Evolutionary conservation across 805 yeast species (phyloP), one percentile per base, ranked within the genome.

Genomic region (Myxozyma udenii): DNA sequence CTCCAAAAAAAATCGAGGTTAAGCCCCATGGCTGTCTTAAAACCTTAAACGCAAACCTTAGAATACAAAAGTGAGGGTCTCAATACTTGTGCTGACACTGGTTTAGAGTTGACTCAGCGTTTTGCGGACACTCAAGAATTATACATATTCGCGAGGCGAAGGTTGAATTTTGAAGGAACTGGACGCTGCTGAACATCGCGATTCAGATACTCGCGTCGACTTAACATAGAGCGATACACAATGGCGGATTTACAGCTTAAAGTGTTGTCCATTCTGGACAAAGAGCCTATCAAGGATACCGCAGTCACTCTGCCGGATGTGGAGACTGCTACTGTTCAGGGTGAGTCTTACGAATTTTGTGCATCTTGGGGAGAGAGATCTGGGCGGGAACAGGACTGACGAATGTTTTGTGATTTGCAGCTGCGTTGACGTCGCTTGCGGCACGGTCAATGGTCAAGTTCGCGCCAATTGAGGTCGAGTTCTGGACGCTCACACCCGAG

Each of bases 401-500:
- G 11, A 38, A 9, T 19, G 6, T 16, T 6, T 21, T 18, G n/a
- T n/a, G 37, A 19, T 4, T 5, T 23, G 5, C 28, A 55, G 79
- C 95, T n/a, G 91, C 91, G 25, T 79, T 93, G 64, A 84, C 84
- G 66, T 90, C 97, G 21, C 76, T 93, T 51, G 78, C 83, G 66
- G 90, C 96, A 55, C 85, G 85, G 68, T 77, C 79, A 50, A 90
- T 91, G 87, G 78, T 93, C 62, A 71, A 71, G 41, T 90, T 81
- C 74, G 75, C 78, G 61, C 79, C 86, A 55, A 75, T 80, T 48
- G 98, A 91, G 68, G 74, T 76, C 48, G 95, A 90, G 60, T 68
- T 74, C 58, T 91, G 90, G 84, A 71, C 75, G 24, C 78, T 89
- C 58, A 84, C 95, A 11, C 71, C 70, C 9, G 98, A 93, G 74